Evolutionary conservation across 768 basidiomycete species (phyloP).

Genomic region (Psilocybe subaeruginosa): DNA sequence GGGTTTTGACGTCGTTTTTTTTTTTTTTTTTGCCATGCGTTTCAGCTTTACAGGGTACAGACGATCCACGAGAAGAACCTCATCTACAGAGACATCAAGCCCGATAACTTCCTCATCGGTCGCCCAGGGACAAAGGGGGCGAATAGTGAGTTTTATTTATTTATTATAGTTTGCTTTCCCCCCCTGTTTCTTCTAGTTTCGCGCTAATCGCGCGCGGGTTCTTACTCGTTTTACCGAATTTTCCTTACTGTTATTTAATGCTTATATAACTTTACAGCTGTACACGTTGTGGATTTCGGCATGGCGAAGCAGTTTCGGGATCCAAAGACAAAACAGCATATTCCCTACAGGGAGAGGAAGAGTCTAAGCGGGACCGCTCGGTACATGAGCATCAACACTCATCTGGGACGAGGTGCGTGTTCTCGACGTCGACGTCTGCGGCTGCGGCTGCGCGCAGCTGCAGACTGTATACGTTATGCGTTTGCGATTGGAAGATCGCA

Average conservation of each 20-base stretch:
- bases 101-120: constrained; percentile 98
- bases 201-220: not conserved
- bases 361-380: constrained; percentile 96
- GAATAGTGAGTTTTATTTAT: constrained; percentile 58
- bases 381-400: constrained; percentile 99
- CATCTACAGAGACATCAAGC: constrained; percentile 99
- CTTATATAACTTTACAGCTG: constrained; percentile 43
- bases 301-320: constrained; percentile 99
- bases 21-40: not conserved
- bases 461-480: too few species aligned
- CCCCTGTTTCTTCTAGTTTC: not conserved
- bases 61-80: constrained; percentile 99
- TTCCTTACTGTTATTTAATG: constrained; percentile 1
- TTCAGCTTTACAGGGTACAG: constrained; percentile 90
- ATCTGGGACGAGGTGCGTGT: constrained; percentile 86
- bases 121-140: constrained; percentile 89
- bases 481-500: not conserved
- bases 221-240: not conserved
- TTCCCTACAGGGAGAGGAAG: constrained; percentile 98
- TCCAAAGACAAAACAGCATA: constrained; percentile 99
- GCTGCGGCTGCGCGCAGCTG: too few species aligned
- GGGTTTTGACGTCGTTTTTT: not conserved
- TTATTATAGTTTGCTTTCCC: not conserved
- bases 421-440: too few species aligned
- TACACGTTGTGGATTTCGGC: constrained; percentile 98